Evolutionary conservation across 306 rosid species (phyloP), one percentile per base, ranked within the genome.

Genomic region (Carpinus fangiana): DNA sequence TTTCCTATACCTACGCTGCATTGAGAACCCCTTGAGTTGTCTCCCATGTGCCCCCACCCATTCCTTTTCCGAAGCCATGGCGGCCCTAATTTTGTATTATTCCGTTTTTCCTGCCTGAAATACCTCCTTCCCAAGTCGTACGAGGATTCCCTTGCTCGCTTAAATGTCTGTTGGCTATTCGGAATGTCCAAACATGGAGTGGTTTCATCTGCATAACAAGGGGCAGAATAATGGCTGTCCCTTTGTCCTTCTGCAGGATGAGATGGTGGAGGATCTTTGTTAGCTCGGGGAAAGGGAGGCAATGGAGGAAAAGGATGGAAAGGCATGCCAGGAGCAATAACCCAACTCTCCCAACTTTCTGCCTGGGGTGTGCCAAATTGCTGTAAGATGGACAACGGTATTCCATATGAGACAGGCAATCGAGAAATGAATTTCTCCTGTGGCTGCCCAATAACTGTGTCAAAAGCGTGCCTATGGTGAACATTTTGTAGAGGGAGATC

Each of bases 31-130:
- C 79, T 66, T 51, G 86, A 73, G 80, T 78, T 79, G 87, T 78
- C 85, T 72, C 84, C 91, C 76, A 64, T 80, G 68, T 84, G 74
- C 76, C 84, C 89, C 93, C 84, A 78, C 26, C 79, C 87, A 82
- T 78, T 82, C 85, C 86, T 84, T 75, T 79, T 76, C 60, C 76
- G 38, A 48, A 85, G 81, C 89, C 95, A 87, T 20, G 96, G 89
- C 57, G 84, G 89, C 46, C 85, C 79, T 59, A 57, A 76, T 81
- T 91, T 91, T 61, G 90, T 56, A 82, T 85, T 83, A 82, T 88
- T 88, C 97, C 96, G 85, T 82, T 93, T 96, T 82, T 93, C 97
- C 90, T 91, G 99, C 82, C 88, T 90, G 82, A 87, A 96, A 82
- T 89, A 87, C 83, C 72, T 83, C 64, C 50, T 86, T 70, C 96